phyloP scores from a whole-genome alignment of 345 rosid genomes.

The Erysimum cheiranthoides region DNA sequence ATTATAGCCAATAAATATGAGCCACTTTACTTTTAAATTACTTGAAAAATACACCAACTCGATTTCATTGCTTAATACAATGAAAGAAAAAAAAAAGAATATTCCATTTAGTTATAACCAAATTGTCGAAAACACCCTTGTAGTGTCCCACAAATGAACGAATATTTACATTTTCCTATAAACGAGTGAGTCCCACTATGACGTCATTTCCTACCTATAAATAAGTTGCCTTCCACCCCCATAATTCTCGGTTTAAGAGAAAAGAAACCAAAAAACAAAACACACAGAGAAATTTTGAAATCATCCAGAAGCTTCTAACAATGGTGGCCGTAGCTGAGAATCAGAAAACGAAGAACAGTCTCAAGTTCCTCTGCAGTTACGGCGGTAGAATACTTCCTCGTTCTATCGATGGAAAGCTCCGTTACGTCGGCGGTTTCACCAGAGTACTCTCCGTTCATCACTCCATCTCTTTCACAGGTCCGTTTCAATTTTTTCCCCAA shows the following conservation, averaged over 20 bases:
- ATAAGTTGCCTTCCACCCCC: conserved; percentile 13
- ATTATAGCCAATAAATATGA: neutral
- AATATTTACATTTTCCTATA: neutral
- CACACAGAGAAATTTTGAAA: neutral
- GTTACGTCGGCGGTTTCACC: conserved; percentile 88
- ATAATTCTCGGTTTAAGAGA: conserved; percentile 19
- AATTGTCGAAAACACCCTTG: conserved; percentile 30
- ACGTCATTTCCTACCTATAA: conserved; percentile 34
- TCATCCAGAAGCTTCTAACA: conserved; percentile 18
- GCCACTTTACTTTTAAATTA: conserved; percentile 9
- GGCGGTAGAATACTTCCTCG: conserved; percentile 92
- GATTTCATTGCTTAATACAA: conserved; percentile 17
- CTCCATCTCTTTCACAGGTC: conserved; percentile 78
- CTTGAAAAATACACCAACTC: conserved; percentile 8
- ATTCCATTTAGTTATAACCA: neutral
- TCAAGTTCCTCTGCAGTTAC: conserved; percentile 89
- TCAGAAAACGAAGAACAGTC: conserved; percentile 1
- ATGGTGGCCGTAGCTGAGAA: conserved; percentile 25
- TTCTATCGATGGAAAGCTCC: conserved; percentile 84
- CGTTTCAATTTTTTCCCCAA: conserved; percentile 27
- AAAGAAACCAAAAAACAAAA: neutral
- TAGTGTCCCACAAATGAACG: neutral
- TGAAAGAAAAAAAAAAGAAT: conserved; percentile 13
- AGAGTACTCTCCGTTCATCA: conserved; percentile 84
- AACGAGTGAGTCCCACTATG: conserved; percentile 4